These are phyloP conservation scores for Neofusicoccum sp. DNA, from an alignment of 2,329 filamentous ascomycete species.

Conservation along the genomic window DNA sequence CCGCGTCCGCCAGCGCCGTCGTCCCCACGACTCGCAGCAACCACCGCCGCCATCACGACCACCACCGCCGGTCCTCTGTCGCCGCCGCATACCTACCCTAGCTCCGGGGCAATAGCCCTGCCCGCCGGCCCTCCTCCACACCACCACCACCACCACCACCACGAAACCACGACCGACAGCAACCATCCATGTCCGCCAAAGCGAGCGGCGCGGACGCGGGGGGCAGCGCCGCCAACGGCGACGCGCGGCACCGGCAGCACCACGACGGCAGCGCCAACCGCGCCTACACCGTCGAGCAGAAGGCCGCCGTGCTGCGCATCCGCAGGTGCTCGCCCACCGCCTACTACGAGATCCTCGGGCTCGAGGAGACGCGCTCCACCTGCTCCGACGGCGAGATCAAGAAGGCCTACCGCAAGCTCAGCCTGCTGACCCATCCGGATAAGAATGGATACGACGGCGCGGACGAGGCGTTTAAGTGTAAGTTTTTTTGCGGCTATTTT, in stretches of 20 bases:
- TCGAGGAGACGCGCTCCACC: conserved; percentile 65
- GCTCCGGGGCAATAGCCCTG: background rate
- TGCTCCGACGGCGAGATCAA: conserved; percentile 87
- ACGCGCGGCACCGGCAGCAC: conserved; percentile 60
- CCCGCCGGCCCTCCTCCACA: conserved; percentile 19
- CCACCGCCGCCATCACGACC: background rate
- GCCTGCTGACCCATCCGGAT: conserved; percentile 93
- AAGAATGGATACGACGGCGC: conserved; percentile 97
- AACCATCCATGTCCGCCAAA: conserved; percentile 46
- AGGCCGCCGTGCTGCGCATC: conserved; percentile 87
- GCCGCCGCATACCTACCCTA: background rate
- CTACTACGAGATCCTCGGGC: conserved; percentile 91
- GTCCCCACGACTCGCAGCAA: background rate
- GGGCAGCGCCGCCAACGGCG: conserved; percentile 36
- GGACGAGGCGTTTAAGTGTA: conserved; percentile 95
- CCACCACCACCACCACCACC: background rate
- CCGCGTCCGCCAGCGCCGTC: background rate
- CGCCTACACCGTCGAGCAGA: conserved; percentile 85
- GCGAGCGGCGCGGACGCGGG: conserved; percentile 46
- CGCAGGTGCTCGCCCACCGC: conserved; percentile 80
- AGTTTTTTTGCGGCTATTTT: conserved; percentile 33
- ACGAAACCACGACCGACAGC: conserved; percentile 14
- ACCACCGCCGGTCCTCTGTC: background rate
- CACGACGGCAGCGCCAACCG: conserved; percentile 76
- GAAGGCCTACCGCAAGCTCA: conserved; percentile 95